These are phyloP conservation scores for Chlamydomonas eustigma DNA, from an alignment of 139 green algal genomes.

Conservation along the genomic window DNA sequence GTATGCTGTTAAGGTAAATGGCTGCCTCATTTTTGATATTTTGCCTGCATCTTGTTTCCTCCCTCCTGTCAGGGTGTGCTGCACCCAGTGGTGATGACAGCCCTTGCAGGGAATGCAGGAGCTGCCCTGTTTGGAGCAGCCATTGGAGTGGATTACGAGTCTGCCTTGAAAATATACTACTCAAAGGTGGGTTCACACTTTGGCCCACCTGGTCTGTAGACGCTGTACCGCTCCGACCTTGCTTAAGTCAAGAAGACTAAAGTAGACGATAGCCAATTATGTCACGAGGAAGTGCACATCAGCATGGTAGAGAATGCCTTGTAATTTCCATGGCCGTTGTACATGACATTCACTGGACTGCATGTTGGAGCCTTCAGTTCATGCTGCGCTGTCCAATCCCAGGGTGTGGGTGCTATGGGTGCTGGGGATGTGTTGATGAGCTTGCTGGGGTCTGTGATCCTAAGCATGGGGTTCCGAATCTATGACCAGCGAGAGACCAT, in stretches of 20 bases:
- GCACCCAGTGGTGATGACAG: constrained; percentile 68
- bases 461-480: constrained; percentile 81
- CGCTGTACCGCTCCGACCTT: no score
- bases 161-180: constrained; percentile 24
- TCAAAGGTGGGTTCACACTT: not conserved
- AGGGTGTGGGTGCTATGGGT: constrained; percentile 49
- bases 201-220: no score
- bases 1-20: no score
- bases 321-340: no score
- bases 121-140: constrained; percentile 41
- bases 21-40: no score
- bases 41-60: not conserved
- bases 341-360: no score
- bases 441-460: constrained; percentile 83
- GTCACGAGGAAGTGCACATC: no score
- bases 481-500: constrained; percentile 71
- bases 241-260: no score
- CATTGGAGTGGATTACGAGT: constrained; percentile 43
- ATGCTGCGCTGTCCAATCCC: not conserved
- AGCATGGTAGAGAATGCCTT: no score
- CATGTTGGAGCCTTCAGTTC: no score
- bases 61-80: constrained; percentile 34
- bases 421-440: constrained; percentile 79
- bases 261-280: no score
- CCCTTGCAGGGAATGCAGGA: constrained; percentile 48